phyloP scores from a whole-genome alignment of 192 early-diverging fungal genomes.

The Piromyces finnis region DNA sequence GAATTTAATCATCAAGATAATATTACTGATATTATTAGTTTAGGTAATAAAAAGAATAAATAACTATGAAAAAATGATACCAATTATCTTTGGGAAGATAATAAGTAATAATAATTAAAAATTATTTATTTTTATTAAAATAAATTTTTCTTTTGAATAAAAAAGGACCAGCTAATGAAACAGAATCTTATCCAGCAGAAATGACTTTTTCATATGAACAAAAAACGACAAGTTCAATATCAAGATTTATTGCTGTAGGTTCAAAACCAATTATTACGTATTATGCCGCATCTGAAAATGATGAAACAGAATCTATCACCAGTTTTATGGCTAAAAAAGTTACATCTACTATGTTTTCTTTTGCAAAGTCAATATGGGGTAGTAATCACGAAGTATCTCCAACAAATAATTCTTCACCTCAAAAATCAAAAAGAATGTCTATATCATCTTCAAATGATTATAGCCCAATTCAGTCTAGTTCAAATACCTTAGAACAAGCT shows the following conservation, averaged over 20 bases:
- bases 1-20: slow-evolving; percentile 5
- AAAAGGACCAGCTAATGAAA: slow-evolving; percentile 3
- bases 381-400: background rate
- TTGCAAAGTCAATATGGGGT: slow-evolving; percentile 47
- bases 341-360: slow-evolving; percentile 38
- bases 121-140: too few species aligned
- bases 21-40: slow-evolving; percentile 7
- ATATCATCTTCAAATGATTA: slow-evolving; percentile 2
- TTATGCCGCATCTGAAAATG: slow-evolving; percentile 8
- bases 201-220: slow-evolving; percentile 6
- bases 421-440: slow-evolving; percentile 5
- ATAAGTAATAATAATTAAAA: too few species aligned
- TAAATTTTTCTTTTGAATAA: too few species aligned
- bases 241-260: slow-evolving; percentile 12
- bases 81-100: too few species aligned
- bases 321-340: slow-evolving; percentile 8
- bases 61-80: too few species aligned
- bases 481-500: slow-evolving; percentile 20
- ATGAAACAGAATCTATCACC: slow-evolving; percentile 4
- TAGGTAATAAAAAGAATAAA: background rate
- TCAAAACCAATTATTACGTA: slow-evolving; percentile 12
- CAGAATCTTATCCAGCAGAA: background rate
- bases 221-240: background rate
- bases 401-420: slow-evolving; percentile 5
- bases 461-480: slow-evolving; percentile 9